Percentiles rank a stretch among this genome's conserved stretches.
Evolutionary conservation across 331 rosid species (phyloP).

Genomic region (Dryas integrifolia): DNA sequence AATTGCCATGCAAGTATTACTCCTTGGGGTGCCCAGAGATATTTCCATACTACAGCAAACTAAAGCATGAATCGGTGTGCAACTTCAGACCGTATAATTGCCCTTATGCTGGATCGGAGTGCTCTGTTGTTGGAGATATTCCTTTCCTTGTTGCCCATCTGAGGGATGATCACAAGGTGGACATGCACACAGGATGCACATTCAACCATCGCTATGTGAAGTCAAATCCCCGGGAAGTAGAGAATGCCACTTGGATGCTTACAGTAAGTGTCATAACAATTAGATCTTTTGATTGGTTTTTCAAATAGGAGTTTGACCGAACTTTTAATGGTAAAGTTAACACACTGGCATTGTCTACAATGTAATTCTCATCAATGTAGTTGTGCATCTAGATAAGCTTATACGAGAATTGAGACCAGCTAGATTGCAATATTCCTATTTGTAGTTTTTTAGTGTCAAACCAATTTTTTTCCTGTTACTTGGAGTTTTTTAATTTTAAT

Average conservation of each 20-base stretch:
- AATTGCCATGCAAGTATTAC: conserved; percentile 88
- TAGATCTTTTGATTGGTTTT: conserved; percentile 16
- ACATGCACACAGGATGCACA: conserved; percentile 99
- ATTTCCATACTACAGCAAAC: conserved; percentile 95
- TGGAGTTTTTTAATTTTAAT: neutral
- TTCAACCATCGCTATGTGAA: conserved; percentile 97
- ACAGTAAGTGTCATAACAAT: conserved; percentile 56
- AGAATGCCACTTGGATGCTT: conserved; percentile 99
- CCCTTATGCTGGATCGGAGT: conserved; percentile 99
- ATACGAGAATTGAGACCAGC: neutral
- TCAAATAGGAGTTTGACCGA: neutral
- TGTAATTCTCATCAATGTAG: neutral
- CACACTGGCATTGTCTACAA: neutral
- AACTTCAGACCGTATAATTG: conserved; percentile 92
- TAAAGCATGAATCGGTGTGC: conserved; percentile 88
- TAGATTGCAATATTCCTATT: neutral
- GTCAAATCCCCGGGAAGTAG: conserved; percentile 97
- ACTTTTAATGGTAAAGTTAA: neutral
- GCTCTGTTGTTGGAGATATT: conserved; percentile 84
- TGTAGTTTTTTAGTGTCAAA: neutral
- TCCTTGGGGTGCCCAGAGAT: conserved; percentile 94
- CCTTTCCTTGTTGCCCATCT: conserved; percentile 90
- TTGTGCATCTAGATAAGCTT: neutral
- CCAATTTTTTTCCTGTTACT: neutral
- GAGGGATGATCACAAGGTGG: conserved; percentile 98